Conservation (phyloP, 2,329 filamentous ascomycete genomes). For the Thelonectria olida region DNA sequence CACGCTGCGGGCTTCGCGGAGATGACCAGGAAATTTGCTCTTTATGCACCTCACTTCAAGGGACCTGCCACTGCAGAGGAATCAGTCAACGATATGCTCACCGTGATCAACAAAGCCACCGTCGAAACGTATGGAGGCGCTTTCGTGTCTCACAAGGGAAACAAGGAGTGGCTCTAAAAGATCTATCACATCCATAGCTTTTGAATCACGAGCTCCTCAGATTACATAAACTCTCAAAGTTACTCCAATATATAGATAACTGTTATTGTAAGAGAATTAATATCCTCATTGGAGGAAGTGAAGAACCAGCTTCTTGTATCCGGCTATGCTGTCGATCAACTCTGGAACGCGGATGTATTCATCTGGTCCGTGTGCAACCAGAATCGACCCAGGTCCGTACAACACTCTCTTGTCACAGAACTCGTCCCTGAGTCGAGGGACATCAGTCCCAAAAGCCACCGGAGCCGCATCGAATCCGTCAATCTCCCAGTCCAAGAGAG, state of each 20-base stretch:
- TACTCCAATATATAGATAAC: too few relatives aligned
- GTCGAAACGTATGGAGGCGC: constrained; percentile 58
- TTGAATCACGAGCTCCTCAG: too few relatives aligned
- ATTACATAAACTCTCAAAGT: too few relatives aligned
- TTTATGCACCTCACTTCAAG: constrained; percentile 52
- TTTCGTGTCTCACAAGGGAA: constrained; percentile 64
- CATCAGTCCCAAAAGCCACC: constrained; percentile 51
- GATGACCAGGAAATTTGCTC: constrained; percentile 42
- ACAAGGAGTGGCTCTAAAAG: constrained; percentile 60
- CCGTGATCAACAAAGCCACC: constrained; percentile 48
- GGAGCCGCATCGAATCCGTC: constrained; percentile 48
- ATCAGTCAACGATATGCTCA: constrained; percentile 45
- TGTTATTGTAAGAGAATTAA: too few relatives aligned
- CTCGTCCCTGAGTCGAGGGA: constrained; percentile 45
- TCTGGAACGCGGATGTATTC: constrained; percentile 48
- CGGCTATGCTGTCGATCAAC: constrained; percentile 48
- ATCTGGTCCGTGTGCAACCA: constrained; percentile 49
- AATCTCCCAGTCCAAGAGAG: constrained; percentile 49
- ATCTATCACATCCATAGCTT: too few relatives aligned
- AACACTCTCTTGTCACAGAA: constrained; percentile 45
- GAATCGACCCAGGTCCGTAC: constrained; percentile 51
- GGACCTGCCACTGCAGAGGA: constrained; percentile 46
- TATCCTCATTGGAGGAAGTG: neutral
- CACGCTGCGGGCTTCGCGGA: constrained; percentile 32
- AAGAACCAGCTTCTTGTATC: constrained; percentile 46